These are phyloP conservation scores for Candida smagusa DNA, from an alignment of 1,139 yeast species.

Conservation along the genomic window DNA sequence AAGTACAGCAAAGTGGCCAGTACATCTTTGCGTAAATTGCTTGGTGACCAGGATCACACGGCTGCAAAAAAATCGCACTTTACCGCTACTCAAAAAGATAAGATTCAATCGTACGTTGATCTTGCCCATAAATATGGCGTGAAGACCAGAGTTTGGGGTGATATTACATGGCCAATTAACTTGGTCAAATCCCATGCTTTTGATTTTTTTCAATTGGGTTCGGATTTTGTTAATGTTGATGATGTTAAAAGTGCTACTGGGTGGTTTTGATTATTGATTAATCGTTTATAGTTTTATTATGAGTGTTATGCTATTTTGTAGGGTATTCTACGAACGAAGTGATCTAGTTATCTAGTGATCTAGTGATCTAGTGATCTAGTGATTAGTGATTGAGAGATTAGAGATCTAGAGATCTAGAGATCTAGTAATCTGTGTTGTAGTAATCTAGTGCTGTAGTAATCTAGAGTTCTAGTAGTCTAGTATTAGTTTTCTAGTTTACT, in stretches of 20 bases:
- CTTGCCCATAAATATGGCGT: slow-evolving; percentile 35
- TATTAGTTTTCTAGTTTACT: too few relatives aligned
- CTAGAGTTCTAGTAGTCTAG: too few relatives aligned
- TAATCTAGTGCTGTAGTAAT: too few relatives aligned
- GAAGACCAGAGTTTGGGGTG: slow-evolving; percentile 46
- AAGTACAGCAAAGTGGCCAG: slow-evolving; percentile 35
- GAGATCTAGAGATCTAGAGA: too few relatives aligned
- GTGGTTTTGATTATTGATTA: slow-evolving; percentile 11
- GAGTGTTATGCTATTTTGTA: too few relatives aligned
- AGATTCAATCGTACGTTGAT: slow-evolving; percentile 20
- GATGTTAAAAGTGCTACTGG: slow-evolving; percentile 23
- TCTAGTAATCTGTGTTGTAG: too few relatives aligned
- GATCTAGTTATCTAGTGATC: too few relatives aligned
- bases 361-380: too few relatives aligned
- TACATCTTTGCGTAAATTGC: slow-evolving; percentile 28
- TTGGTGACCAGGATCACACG: slow-evolving; percentile 16
- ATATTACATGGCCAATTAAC: slow-evolving; percentile 35
- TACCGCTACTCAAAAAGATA: slow-evolving; percentile 17
- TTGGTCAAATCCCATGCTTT: slow-evolving; percentile 28
- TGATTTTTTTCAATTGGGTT: slow-evolving; percentile 25
- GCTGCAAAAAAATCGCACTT: slow-evolving; percentile 16
- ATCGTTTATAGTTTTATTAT: not conserved
- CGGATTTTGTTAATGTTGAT: slow-evolving; percentile 42
- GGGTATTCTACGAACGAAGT: too few relatives aligned
- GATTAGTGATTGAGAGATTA: too few relatives aligned